phyloP scores from a whole-genome alignment of 352 stramenopile species.

The Phytophthora foliorum region DNA sequence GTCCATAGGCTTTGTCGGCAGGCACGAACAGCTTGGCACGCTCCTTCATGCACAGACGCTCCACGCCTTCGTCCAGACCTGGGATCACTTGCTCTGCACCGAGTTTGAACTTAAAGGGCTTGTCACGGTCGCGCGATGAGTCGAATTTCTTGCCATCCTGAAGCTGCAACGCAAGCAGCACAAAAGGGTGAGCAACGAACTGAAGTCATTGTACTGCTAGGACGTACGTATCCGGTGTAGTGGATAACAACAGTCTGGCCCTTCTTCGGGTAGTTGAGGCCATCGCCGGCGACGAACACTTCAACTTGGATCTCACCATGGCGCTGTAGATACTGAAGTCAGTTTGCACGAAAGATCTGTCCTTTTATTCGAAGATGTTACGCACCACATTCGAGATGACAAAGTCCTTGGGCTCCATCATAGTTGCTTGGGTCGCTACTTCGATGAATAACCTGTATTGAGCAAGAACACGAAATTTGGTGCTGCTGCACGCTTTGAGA shows the following conservation, averaged over 20 bases:
- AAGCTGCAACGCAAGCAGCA: slow-evolving; percentile 42
- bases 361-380: neutral
- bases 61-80: slow-evolving; percentile 86
- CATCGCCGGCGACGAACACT: slow-evolving; percentile 91
- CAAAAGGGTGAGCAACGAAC: neutral
- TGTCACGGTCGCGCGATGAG: slow-evolving; percentile 79
- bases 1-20: slow-evolving; percentile 86
- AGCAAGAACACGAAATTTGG: neutral
- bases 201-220: neutral
- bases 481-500: neutral
- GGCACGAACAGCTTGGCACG: slow-evolving; percentile 91
- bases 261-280: slow-evolving; percentile 91
- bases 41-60: slow-evolving; percentile 87
- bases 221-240: slow-evolving; percentile 88
- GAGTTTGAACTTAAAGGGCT: slow-evolving; percentile 93
- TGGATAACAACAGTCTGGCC: slow-evolving; percentile 90
- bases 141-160: slow-evolving; percentile 84
- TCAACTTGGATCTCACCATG: slow-evolving; percentile 86
- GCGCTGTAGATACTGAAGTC: slow-evolving; percentile 44
- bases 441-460: neutral
- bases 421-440: slow-evolving; percentile 3
- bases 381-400: slow-evolving; percentile 58
- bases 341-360: neutral
- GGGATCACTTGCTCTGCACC: slow-evolving; percentile 91
- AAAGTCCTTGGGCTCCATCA: slow-evolving; percentile 74